Conservation (phyloP, 768 basidiomycete species). For the Crucibulum laeve region DNA sequence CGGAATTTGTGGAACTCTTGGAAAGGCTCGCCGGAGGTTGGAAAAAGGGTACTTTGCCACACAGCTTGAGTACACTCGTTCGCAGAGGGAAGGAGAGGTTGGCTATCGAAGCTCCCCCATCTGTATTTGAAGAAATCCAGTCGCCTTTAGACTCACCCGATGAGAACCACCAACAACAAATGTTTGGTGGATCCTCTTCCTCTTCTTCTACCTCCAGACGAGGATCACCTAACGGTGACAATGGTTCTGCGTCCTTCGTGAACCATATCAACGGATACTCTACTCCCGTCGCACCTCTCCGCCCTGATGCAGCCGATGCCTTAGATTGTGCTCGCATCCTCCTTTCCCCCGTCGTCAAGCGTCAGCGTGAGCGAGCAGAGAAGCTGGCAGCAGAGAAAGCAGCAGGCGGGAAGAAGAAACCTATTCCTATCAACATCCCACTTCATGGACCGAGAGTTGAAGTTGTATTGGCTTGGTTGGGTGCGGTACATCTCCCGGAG, state of each 20-base stretch:
- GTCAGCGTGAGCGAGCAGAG: constrained; percentile 57
- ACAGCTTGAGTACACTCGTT: constrained; percentile 32
- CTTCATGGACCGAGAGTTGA: constrained; percentile 85
- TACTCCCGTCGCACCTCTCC: constrained; percentile 10
- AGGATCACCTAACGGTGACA: no score
- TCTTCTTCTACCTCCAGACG: neutral
- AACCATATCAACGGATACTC: constrained; percentile 10
- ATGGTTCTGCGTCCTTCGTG: constrained; percentile 15
- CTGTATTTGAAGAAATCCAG: constrained; percentile 20
- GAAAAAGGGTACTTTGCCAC: constrained; percentile 59
- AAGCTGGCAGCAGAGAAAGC: constrained; percentile 47
- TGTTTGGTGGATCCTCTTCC: neutral
- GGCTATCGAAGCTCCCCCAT: constrained; percentile 37
- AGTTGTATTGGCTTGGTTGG: constrained; percentile 81
- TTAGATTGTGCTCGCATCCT: constrained; percentile 71
- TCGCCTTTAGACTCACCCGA: constrained; percentile 9
- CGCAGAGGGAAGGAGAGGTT: constrained; percentile 34
- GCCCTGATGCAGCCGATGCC: constrained; percentile 43
- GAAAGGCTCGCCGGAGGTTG: constrained; percentile 79
- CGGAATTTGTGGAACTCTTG: constrained; percentile 82
- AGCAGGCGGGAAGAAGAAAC: constrained; percentile 49
- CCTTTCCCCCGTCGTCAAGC: constrained; percentile 63
- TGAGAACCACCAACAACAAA: neutral
- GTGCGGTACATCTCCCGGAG: constrained; percentile 73
- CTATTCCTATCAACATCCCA: constrained; percentile 71